phyloP scores from a whole-genome alignment of 2,329 filamentous ascomycete genomes.

The Cadophora malorum region DNA sequence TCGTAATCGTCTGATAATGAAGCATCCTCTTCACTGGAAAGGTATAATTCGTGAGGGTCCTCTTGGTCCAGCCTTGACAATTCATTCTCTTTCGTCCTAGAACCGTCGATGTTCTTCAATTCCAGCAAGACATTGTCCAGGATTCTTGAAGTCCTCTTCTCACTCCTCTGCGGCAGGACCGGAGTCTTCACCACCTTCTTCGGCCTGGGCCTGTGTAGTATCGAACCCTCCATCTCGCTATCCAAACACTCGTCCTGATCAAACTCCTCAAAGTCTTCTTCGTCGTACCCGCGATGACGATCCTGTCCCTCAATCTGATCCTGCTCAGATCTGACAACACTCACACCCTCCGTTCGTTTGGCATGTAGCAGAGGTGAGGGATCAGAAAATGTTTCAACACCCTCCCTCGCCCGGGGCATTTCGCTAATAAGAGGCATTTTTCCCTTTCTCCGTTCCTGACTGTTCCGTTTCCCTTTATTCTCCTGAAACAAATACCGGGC shows the following conservation, averaged over 20 bases:
- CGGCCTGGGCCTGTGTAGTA: conserved; percentile 34
- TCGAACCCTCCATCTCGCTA: conserved; percentile 43
- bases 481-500: conserved; percentile 17
- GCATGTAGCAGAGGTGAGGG: conserved; percentile 17
- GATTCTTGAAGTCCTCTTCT: conserved; percentile 39
- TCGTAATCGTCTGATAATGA: conserved; percentile 67
- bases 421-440: conserved; percentile 40
- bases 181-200: conserved; percentile 37
- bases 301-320: conserved; percentile 21
- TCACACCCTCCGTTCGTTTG: conserved; percentile 17
- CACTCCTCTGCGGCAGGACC: conserved; percentile 37
- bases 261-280: conserved; percentile 35
- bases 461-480: conserved; percentile 2
- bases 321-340: conserved; percentile 18
- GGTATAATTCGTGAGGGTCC: conserved; percentile 63
- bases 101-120: conserved; percentile 38
- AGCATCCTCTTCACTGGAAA: conserved; percentile 70
- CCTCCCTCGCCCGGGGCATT: conserved; percentile 33
- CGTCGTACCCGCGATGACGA: conserved; percentile 29
- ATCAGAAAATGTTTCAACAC: conserved; percentile 22
- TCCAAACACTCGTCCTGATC: conserved; percentile 36
- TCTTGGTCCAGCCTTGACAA: conserved; percentile 32
- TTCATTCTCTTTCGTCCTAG: conserved; percentile 29
- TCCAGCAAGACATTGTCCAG: conserved; percentile 41
- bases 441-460: conserved; percentile 10